Evolutionary conservation across 495 filamentous ascomycete genomes (phyloP), one percentile per base, ranked within the genome.

Genomic region (Xylaria sp.): DNA sequence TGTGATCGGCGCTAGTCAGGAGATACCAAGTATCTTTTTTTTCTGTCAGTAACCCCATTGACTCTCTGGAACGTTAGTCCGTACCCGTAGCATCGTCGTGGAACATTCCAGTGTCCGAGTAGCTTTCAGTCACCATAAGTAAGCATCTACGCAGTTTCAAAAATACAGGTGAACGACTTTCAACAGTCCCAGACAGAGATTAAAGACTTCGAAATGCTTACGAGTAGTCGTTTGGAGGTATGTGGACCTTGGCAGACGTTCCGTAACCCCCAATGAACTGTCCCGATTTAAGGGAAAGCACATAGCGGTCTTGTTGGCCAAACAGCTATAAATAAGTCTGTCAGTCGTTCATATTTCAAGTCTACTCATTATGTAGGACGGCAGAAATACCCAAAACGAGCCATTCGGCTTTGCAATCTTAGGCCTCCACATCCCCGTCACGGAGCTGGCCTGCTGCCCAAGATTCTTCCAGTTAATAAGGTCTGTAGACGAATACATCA

Each of bases 81-180:
- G n/a, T 52, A 78, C 76, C 69, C 11, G 75, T 69, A 70, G 70
- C 79, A n/a, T 80, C 76, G 55, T 85, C 84, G 19, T 77, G 68
- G 57, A 84, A 85, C 79, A 85, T 85, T 4, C 84, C 84, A 3
- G 80, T 83, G 63, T 85, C 84, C 17, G 81, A 83, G 69, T 84
- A 85, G 9, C 59, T 62, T 41, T 43, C 21, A 3, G 37, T 26
- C 35, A 19, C 2, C 5, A 21, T 29, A 24, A 31, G 9, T 15
- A 55, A 55, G 14, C 5, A 17, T 31, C 7, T 35, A 14, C 19
- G 19, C n/a, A 24, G 19, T 53, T 53, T 26, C 50, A 26, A 5
- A 15, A 19, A 26, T 4, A 53, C 4, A 26, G 21, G 1, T 14
- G 50, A 4, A 15, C 44, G 50, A 26, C 19, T n/a, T n/a, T n/a